Percentiles rank a stretch among this genome's conserved stretches.
These are phyloP conservation scores for Podospora didyma DNA, from an alignment of 495 filamentous ascomycete genomes.

Conservation along the genomic window DNA sequence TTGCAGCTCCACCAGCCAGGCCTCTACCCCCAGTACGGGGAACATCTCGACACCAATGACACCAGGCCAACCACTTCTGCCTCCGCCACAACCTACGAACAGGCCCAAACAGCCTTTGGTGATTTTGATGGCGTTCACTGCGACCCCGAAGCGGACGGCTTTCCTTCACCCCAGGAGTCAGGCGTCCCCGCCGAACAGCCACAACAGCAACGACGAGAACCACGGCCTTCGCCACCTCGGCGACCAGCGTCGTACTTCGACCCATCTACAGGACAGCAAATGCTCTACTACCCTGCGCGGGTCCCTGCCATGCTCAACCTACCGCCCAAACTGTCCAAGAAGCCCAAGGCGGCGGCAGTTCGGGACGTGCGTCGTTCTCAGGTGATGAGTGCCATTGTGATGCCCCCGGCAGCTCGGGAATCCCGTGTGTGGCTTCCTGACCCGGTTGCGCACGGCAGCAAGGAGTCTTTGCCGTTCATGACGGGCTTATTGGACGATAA, in stretches of 20 bases:
- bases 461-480: constrained; percentile 20
- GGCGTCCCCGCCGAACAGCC: constrained; percentile 10
- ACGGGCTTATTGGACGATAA: constrained; percentile 10
- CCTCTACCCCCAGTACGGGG: constrained; percentile 17
- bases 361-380: constrained; percentile 69
- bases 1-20: constrained; percentile 26
- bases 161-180: constrained; percentile 18
- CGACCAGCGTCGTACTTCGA: constrained; percentile 60
- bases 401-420: constrained; percentile 29
- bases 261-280: constrained; percentile 62
- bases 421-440: constrained; percentile 49
- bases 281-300: constrained; percentile 94
- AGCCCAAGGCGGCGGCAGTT: constrained; percentile 51
- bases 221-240: constrained; percentile 20
- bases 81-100: constrained; percentile 65
- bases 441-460: constrained; percentile 20
- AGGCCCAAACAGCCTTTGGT: constrained; percentile 68
- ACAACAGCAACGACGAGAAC: constrained; percentile 6
- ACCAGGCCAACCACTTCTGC: constrained; percentile 45
- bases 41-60: constrained; percentile 4
- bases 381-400: constrained; percentile 47
- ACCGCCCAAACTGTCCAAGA: constrained; percentile 79
- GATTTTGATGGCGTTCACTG: constrained; percentile 96
- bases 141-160: constrained; percentile 42
- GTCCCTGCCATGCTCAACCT: constrained; percentile 92